Percentiles rank a stretch among this genome's conserved stretches.
Conservation (phyloP, 2,329 filamentous ascomycete species). For the Dendryphion nanum region DNA sequence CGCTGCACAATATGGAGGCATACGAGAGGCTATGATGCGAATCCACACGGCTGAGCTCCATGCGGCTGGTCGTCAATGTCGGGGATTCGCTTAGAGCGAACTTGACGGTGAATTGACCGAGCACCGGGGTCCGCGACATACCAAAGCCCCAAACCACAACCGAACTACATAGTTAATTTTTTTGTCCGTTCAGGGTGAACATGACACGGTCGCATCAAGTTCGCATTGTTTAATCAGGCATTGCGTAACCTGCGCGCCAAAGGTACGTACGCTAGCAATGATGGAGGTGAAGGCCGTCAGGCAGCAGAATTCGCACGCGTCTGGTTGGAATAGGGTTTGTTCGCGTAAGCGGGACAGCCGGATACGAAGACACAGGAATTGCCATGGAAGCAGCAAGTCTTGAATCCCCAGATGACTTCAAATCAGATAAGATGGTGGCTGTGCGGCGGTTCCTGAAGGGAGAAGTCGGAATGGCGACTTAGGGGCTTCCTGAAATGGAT, state of each 20-base stretch:
- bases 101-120: background rate
- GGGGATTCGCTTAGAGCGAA: conserved; percentile 15
- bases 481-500: conserved; percentile 14
- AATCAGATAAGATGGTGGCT: conserved; percentile 29
- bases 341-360: conserved; percentile 10
- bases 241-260: conserved; percentile 1
- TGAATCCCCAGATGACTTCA: background rate
- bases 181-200: too few species aligned
- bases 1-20: conserved; percentile 9
- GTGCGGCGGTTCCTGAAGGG: conserved; percentile 18
- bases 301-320: conserved; percentile 27
- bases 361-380: background rate
- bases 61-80: conserved; percentile 12
- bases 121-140: background rate
- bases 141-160: background rate
- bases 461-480: conserved; percentile 21
- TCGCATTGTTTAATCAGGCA: too few species aligned
- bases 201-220: too few species aligned
- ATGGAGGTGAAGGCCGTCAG: conserved; percentile 23
- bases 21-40: conserved; percentile 22
- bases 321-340: conserved; percentile 25
- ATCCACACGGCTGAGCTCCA: conserved; percentile 17
- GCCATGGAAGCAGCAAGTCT: conserved; percentile 9
- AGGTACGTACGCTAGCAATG: background rate
- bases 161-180: too few species aligned